A percentile compares a stretch with the other conserved stretches of the same genome.
Conservation (phyloP, 2,329 filamentous ascomycete genomes). For the Alternaria sp. region DNA sequence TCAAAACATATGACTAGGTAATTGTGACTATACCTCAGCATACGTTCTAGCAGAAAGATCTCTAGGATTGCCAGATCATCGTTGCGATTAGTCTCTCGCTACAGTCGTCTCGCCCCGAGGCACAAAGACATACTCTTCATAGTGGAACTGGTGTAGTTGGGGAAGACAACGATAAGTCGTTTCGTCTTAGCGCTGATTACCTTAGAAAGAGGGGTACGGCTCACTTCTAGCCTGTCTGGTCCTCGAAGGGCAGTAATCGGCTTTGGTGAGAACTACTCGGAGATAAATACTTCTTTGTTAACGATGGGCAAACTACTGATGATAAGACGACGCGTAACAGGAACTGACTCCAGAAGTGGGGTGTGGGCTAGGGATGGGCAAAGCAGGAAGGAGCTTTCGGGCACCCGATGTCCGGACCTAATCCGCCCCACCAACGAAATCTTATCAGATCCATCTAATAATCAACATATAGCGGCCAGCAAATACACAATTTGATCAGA, state of each 20-base stretch:
- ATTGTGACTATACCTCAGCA: background rate
- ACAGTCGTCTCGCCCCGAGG: background rate
- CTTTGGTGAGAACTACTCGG: background rate
- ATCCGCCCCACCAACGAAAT: conserved; percentile 20
- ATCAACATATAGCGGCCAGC: background rate
- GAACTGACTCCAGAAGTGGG: background rate
- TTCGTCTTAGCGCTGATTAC: conserved; percentile 4
- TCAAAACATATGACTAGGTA: background rate
- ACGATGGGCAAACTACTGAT: background rate
- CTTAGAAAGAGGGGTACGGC: conserved; percentile 8
- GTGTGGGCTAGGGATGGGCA: background rate
- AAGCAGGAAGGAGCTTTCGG: conserved; percentile 4
- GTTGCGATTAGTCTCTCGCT: background rate
- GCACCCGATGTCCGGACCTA: conserved; percentile 4
- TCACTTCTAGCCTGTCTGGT: conserved; percentile 13
- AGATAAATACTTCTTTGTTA: background rate
- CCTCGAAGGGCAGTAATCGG: background rate
- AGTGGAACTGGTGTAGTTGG: background rate
- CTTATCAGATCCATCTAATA: conserved; percentile 20
- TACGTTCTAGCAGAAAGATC: background rate
- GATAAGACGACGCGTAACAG: background rate
- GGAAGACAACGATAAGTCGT: background rate
- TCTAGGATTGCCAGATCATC: background rate
- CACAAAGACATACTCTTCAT: background rate
- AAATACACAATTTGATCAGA: background rate